Conservation (phyloP, 371 early-diverging fungal genomes). For the Circinella umbellata region DNA sequence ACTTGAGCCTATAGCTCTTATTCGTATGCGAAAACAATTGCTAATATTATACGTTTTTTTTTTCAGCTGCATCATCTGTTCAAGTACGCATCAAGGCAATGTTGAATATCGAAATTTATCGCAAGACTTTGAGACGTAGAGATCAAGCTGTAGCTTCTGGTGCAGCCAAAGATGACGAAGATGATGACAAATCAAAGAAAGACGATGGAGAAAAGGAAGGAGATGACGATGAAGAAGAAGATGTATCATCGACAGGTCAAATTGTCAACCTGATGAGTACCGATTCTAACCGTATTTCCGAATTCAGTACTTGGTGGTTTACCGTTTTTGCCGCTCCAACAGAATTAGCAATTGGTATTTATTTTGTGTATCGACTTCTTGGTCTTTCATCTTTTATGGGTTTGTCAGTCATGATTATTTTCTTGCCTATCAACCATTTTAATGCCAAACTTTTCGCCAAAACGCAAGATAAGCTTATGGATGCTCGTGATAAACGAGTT, state of each 20-base stretch:
- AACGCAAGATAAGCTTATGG: constrained; percentile 57
- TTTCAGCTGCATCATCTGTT: constrained; percentile 36
- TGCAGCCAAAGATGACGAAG: constrained; percentile 13
- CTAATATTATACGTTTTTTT: neutral
- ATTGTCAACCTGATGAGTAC: constrained; percentile 90
- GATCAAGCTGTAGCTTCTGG: constrained; percentile 34
- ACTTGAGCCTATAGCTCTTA: no score
- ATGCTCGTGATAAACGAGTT: constrained; percentile 59
- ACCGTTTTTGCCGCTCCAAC: constrained; percentile 58
- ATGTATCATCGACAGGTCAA: constrained; percentile 64
- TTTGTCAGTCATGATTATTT: constrained; percentile 58
- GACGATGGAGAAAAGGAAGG: constrained; percentile 5
- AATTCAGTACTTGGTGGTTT: constrained; percentile 59
- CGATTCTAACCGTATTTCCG: constrained; percentile 73
- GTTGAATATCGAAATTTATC: constrained; percentile 62
- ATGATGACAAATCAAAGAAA: neutral
- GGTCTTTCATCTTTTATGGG: constrained; percentile 74
- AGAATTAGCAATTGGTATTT: constrained; percentile 63
- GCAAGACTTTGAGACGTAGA: constrained; percentile 59
- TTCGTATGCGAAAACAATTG: no score
- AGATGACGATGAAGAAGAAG: constrained; percentile 30
- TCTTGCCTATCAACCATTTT: constrained; percentile 57
- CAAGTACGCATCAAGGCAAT: constrained; percentile 55
- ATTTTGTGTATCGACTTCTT: constrained; percentile 65
- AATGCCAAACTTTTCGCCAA: constrained; percentile 56